Conservation (phyloP, 1,284 basidiomycete species). For the Porodaedalea pini region DNA sequence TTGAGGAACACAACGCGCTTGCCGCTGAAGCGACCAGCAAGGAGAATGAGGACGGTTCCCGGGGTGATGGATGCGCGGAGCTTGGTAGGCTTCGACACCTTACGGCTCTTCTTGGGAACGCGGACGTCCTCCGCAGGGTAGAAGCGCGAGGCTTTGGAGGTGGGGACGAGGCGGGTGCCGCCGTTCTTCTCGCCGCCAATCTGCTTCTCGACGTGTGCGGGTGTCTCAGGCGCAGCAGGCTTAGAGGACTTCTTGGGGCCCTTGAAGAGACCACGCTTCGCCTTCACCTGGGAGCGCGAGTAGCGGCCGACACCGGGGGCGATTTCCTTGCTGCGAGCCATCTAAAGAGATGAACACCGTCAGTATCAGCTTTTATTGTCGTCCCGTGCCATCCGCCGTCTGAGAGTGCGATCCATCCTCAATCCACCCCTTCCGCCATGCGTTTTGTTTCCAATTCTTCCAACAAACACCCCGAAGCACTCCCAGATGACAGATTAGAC, state of each 20-base stretch:
- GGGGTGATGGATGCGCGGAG: constrained; percentile 90
- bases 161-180: constrained; percentile 81
- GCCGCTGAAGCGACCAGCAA: constrained; percentile 97
- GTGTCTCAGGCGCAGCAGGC: constrained; percentile 54
- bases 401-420: background rate
- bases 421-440: background rate
- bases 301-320: constrained; percentile 82
- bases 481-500: background rate
- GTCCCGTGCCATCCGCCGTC: constrained; percentile 19
- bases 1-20: constrained; percentile 99
- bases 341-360: constrained; percentile 43
- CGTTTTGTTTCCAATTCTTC: background rate
- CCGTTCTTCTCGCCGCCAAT: constrained; percentile 93
- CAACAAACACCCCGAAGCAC: background rate
- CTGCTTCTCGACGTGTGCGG: constrained; percentile 74
- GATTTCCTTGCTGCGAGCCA: constrained; percentile 91
- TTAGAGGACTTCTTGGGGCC: constrained; percentile 76
- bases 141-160: constrained; percentile 87
- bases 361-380: constrained; percentile 16
- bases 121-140: constrained; percentile 97
- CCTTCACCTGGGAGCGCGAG: constrained; percentile 77
- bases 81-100: constrained; percentile 71
- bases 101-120: constrained; percentile 89
- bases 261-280: constrained; percentile 78
- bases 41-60: constrained; percentile 93